Conservation (phyloP, 306 rosid genomes). For the Neltuma alba region DNA sequence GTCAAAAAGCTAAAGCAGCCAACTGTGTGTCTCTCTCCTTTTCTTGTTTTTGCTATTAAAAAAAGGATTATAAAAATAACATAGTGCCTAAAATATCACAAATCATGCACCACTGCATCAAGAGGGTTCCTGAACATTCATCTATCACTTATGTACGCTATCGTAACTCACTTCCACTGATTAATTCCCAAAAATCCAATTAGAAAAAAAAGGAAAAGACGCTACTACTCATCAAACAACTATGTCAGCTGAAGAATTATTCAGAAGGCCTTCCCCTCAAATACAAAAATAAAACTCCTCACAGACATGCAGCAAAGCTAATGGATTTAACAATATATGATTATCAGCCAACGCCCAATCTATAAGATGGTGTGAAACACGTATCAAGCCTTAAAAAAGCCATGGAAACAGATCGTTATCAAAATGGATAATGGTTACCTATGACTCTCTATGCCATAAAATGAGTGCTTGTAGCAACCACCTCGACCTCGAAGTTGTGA, state of each 20-base stretch:
- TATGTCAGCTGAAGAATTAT: neutral
- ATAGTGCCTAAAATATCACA: neutral
- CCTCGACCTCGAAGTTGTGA: conserved; percentile 98
- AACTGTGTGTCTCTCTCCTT: neutral
- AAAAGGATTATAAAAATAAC: neutral
- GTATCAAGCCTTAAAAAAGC: neutral
- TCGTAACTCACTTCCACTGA: neutral
- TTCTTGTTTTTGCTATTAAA: neutral
- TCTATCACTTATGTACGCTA: neutral
- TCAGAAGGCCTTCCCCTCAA: neutral
- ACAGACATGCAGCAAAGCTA: neutral
- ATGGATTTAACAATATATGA: neutral
- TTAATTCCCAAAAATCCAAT: neutral
- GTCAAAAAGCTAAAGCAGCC: conserved; percentile 13
- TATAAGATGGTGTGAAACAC: neutral
- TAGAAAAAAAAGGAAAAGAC: neutral
- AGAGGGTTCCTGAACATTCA: neutral
- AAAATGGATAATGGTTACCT: conserved; percentile 52
- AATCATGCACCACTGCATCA: neutral
- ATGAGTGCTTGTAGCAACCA: conserved; percentile 99
- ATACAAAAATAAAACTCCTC: neutral
- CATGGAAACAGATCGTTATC: neutral
- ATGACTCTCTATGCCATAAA: conserved; percentile 98
- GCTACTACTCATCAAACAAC: neutral
- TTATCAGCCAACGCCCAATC: neutral